These are phyloP conservation scores for Pythium inflatum DNA, from an alignment of 352 stramenopile species.

Conservation along the genomic window DNA sequence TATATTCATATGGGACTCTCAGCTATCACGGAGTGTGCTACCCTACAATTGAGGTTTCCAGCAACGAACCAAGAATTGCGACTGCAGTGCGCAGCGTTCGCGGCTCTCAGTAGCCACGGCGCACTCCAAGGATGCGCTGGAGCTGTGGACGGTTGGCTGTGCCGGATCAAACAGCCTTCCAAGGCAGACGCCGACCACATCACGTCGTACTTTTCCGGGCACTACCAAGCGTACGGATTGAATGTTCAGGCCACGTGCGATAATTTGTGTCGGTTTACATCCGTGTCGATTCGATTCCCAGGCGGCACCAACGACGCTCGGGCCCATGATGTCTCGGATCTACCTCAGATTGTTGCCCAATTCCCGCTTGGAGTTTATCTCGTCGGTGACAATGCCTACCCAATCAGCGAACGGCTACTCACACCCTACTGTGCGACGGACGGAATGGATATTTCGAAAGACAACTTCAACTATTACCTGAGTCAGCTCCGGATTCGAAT, in stretches of 20 bases:
- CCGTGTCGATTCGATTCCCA: not conserved
- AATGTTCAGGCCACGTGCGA: constrained; percentile 12
- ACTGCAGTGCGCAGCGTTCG: not conserved
- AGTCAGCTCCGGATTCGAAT: constrained; percentile 45
- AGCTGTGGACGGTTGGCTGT: constrained; percentile 7
- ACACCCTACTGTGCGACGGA: not conserved
- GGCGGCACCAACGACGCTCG: not conserved
- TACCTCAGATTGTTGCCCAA: not conserved
- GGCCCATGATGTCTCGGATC: not conserved
- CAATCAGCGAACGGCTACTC: not conserved
- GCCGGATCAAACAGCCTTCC: not conserved
- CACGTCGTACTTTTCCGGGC: constrained; percentile 2
- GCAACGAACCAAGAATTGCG: not conserved
- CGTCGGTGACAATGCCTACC: constrained; percentile 8
- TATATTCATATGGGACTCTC: too few relatives aligned
- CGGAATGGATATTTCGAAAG: not conserved
- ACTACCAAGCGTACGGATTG: constrained; percentile 8
- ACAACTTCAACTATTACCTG: constrained; percentile 41
- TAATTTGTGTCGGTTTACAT: constrained; percentile 8
- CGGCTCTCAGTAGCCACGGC: not conserved
- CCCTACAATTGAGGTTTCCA: too few relatives aligned
- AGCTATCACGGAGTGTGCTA: too few relatives aligned
- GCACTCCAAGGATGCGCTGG: not conserved
- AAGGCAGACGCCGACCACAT: not conserved
- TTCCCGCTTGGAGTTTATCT: not conserved